Conservation (phyloP, 176 grass and related monocot genomes). For the Poa pratensis region DNA sequence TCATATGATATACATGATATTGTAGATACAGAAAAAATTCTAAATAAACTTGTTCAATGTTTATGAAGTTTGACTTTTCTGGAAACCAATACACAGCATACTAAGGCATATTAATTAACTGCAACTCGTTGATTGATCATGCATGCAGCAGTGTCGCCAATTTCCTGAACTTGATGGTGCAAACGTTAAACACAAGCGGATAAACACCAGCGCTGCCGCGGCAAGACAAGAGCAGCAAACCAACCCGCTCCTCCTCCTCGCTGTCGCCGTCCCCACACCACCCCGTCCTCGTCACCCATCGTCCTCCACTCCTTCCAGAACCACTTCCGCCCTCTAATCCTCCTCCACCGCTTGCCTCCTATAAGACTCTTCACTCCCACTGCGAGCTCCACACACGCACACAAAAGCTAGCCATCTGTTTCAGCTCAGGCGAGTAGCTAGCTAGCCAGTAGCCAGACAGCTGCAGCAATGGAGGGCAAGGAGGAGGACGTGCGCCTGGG, state of each 20-base stretch:
- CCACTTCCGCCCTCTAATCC: conserved; percentile 27
- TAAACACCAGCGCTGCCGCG: background rate
- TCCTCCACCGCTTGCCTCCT: conserved; percentile 13
- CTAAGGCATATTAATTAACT: too few relatives aligned
- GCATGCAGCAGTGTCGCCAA: background rate
- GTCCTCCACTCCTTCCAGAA: conserved; percentile 50
- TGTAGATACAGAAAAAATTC: too few relatives aligned
- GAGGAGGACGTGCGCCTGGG: conserved; percentile 83
- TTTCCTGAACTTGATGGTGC: background rate
- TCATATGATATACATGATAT: too few relatives aligned
- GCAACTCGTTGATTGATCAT: background rate
- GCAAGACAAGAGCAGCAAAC: background rate
- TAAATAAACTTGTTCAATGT: too few relatives aligned
- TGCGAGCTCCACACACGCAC: conserved; percentile 7
- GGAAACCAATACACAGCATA: too few relatives aligned
- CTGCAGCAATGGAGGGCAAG: conserved; percentile 66
- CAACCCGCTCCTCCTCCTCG: conserved; percentile 22
- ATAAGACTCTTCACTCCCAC: conserved; percentile 55
- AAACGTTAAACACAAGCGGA: conserved; percentile 22
- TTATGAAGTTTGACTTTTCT: too few relatives aligned
- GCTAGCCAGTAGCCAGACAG: background rate
- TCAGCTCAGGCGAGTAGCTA: background rate
- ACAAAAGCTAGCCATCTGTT: background rate
- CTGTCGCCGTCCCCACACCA: conserved; percentile 35
- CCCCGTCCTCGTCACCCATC: conserved; percentile 27